These are phyloP conservation scores for Sambucus nigra DNA, from an alignment of 129 eudicot genomes.

Conservation along the genomic window DNA sequence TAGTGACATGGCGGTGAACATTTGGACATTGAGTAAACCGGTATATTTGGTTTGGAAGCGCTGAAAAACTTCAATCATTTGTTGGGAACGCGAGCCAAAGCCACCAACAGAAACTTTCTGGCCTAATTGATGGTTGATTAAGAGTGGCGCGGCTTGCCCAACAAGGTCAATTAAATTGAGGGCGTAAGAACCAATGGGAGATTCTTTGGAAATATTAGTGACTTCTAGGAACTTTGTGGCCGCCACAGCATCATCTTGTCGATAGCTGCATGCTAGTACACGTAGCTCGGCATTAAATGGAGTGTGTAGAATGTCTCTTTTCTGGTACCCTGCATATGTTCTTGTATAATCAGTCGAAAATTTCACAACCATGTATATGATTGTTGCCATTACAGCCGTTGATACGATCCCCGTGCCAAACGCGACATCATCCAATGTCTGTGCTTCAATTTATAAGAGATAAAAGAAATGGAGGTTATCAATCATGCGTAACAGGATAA, in stretches of 20 bases:
- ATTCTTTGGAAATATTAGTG: conserved; percentile 3
- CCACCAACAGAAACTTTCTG: background rate
- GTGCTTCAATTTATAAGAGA: no score
- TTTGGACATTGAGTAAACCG: background rate
- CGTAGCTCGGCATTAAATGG: conserved; percentile 10
- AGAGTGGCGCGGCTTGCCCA: conserved; percentile 16
- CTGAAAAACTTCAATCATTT: conserved; percentile 11
- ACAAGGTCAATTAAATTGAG: conserved; percentile 29
- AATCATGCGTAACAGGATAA: background rate
- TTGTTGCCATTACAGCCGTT: background rate
- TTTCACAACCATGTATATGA: conserved; percentile 2
- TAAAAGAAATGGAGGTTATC: no score
- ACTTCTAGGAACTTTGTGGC: conserved; percentile 13
- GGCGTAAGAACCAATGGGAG: conserved; percentile 11
- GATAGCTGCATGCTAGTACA: conserved; percentile 17
- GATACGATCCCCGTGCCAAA: background rate
- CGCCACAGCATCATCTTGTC: conserved; percentile 12
- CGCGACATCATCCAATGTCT: no score
- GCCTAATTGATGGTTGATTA: conserved; percentile 18
- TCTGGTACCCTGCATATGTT: conserved; percentile 17
- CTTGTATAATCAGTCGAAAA: conserved; percentile 16
- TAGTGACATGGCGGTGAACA: conserved; percentile 24
- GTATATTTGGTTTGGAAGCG: background rate
- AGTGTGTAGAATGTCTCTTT: conserved; percentile 13
- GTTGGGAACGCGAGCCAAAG: conserved; percentile 11